These are phyloP conservation scores for Jaapia argillacea DNA, from an alignment of 768 basidiomycete species.

Conservation along the genomic window DNA sequence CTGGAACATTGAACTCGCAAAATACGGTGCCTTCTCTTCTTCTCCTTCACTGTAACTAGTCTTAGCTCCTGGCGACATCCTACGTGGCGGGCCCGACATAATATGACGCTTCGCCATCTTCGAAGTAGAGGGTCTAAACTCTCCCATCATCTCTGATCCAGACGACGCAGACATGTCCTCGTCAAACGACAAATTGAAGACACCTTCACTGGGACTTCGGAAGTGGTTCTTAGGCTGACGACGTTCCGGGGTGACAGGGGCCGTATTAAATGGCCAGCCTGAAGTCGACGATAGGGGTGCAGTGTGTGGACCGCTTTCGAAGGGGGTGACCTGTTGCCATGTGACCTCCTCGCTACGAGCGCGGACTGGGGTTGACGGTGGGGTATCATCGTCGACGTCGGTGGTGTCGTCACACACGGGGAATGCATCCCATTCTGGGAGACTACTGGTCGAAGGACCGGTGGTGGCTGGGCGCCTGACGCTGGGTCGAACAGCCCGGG, in stretches of 20 bases:
- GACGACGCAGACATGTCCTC: constrained; percentile 40
- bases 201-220: constrained; percentile 60
- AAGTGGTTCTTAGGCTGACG: constrained; percentile 28
- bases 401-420: constrained; percentile 72
- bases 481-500: constrained; percentile 19
- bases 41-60: constrained; percentile 3
- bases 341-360: constrained; percentile 6
- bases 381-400: constrained; percentile 28
- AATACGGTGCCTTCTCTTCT: constrained; percentile 37
- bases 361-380: constrained; percentile 48
- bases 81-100: no score
- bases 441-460: constrained; percentile 6
- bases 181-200: constrained; percentile 71
- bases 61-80: constrained; percentile 22
- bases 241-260: constrained; percentile 28
- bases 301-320: constrained; percentile 33
- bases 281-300: constrained; percentile 34
- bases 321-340: constrained; percentile 22
- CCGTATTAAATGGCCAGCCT: constrained; percentile 3
- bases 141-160: no score
- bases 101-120: no score
- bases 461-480: constrained; percentile 23
- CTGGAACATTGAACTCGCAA: constrained; percentile 78
- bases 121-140: no score
- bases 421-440: constrained; percentile 28